Base-by-base conservation (phyloP, 2,329 filamentous ascomycete genomes). In the Fusarium anthophilum region DNA sequence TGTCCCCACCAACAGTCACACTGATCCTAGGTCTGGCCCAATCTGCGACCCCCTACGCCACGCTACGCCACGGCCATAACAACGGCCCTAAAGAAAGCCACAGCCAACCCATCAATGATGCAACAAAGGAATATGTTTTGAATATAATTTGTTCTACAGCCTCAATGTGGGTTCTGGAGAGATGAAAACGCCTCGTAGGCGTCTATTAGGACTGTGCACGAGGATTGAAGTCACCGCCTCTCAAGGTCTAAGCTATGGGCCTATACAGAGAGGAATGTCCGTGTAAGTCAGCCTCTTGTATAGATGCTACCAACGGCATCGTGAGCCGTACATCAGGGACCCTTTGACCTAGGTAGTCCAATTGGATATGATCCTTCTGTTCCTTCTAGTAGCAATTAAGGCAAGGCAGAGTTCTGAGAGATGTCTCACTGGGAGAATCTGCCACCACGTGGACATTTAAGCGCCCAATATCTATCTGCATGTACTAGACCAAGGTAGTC, bases 11-110 rank as follows among this genome's bases (percentile, higher is more conserved):
- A 45, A 62, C 63, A 51, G 65, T 66, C 63, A 67, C 68, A 59
- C 37, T 61, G 37, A 73, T 69, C 76, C 74, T 55, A 35, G 32
- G 32, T 35, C 22, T 54, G 76, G 76, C 77, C 78, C 55, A 61
- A 78, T 78, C 72, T 80, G 74, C 76, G 70, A 78, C 78, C 78
- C 47, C 65, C 65, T 63, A 69, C 66, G 64, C 66, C 65, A 69
- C 65, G 50, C 66, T 69, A 63, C 67, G 72, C 70, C 71, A 74
- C 55, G 61, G 61, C 66, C 72, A 72, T 56, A 38, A 63, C 45
- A 61, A 66, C 64, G 71, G 63, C 60, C 71, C 65, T 73, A 47
- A 58, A 65, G 41, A 50, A 69, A 72, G 70, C 70, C 70, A 73
- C 35, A 64, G 45, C 70, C 70, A 73, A 55, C 59, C 24, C 44